A percentile compares a stretch with the other conserved stretches of the same genome.
Conservation (phyloP, 78 protist species). For the Speleostelium caveatum region DNA sequence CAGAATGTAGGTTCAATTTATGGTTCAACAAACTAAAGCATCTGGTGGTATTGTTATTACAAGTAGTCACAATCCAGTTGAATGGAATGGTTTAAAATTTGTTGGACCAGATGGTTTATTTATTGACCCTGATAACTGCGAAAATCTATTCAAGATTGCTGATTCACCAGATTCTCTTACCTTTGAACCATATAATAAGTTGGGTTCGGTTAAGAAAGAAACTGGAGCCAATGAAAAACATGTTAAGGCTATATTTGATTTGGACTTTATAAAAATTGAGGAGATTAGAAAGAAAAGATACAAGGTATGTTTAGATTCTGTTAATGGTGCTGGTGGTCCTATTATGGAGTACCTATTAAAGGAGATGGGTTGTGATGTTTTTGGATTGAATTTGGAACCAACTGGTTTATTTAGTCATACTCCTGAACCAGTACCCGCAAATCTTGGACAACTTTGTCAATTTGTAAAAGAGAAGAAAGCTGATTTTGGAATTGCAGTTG, state of each 20-base stretch:
- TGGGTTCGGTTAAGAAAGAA: slow-evolving; percentile 6
- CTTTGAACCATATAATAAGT: slow-evolving; percentile 1
- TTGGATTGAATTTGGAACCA: slow-evolving; percentile 82
- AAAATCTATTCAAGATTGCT: slow-evolving; percentile 59
- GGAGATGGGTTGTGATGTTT: slow-evolving; percentile 49
- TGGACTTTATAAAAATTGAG: slow-evolving; percentile 61
- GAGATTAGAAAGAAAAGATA: slow-evolving; percentile 21
- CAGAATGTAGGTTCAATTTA: slow-evolving; percentile 80
- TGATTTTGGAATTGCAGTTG: slow-evolving; percentile 86
- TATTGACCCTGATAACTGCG: slow-evolving; percentile 67
- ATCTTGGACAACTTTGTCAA: slow-evolving; percentile 76
- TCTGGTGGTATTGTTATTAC: slow-evolving; percentile 91
- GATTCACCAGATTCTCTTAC: slow-evolving; percentile 25
- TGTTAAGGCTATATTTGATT: slow-evolving; percentile 25
- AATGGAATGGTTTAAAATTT: slow-evolving; percentile 91
- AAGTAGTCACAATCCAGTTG: slow-evolving; percentile 87
- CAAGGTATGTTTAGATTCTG: slow-evolving; percentile 76
- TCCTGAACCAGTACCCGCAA: slow-evolving; percentile 85
- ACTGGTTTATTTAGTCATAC: slow-evolving; percentile 85
- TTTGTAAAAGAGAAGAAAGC: slow-evolving; percentile 46
- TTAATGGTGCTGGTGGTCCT: slow-evolving; percentile 87
- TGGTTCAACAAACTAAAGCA: slow-evolving; percentile 44
- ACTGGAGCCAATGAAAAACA: slow-evolving; percentile 54
- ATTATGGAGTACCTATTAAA: slow-evolving; percentile 35
- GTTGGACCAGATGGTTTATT: slow-evolving; percentile 85